Base-by-base conservation (phyloP, 2,329 filamentous ascomycete species). In the Diaporthe sp. region DNA sequence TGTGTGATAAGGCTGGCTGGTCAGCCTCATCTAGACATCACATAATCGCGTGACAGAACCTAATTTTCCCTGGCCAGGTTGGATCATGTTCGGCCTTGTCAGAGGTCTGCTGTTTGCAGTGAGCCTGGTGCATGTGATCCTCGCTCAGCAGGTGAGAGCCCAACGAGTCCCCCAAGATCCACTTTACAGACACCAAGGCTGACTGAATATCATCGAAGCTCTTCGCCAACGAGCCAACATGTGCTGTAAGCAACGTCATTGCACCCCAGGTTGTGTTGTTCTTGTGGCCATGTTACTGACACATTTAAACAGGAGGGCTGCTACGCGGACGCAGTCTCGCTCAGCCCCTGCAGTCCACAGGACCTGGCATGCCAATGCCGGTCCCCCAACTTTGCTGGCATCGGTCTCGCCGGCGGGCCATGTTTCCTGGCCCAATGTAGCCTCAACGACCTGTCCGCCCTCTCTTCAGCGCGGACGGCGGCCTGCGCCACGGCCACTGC, bases 121-220 rank as follows among this genome's bases (percentile, higher is more conserved):
- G 53, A 15, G 71, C 71, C 42, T 72, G 55, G 71, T 25, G 44
- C 31, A 60, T 61, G 53, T 72, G 31, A 60, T 42, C 31, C 28
- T 60, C 42, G 71, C 55, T 15, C 71, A 72, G 55, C 71, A 72
- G 57, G 71, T 72, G 57, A 72, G 57, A 72, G 71, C 42, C 55
- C 17, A 51, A 25, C 57, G n/a, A 37, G 8, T 19, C 13, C 42
- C 25, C 8, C 42, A 15, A 51, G 37, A 25, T 25, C 22, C 22
- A 58, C 44, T 22, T 37, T 13, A 53, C 22, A 72, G 65, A 55
- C 51, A 39, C 65, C 57, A 49, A 62, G 71, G 55, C 71, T 72
- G 55, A 72, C 55, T 44, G 28, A 28, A 28, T 3, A 39, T 22
- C 8, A 46, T 12, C 22, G 5, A 61, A 72, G 71, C 55, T 72